Conservation (phyloP, 176 grass and related monocot genomes). For the Oryza nivara region DNA sequence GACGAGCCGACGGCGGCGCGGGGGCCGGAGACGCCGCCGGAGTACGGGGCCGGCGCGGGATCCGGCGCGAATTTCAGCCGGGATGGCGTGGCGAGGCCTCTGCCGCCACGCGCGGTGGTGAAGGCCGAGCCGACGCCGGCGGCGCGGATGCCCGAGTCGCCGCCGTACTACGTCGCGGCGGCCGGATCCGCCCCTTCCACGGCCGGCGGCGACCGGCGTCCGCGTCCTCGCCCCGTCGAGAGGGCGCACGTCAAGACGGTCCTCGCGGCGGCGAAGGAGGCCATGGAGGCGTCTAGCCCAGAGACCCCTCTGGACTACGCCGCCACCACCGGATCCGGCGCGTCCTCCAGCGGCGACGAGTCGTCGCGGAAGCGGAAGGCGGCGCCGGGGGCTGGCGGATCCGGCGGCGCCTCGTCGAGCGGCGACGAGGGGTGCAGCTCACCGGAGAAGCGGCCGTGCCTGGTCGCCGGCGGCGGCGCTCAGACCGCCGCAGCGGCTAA, state of each 20-base stretch:
- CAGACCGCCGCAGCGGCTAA: not conserved
- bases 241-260: not conserved
- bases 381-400: not conserved
- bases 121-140: not conserved
- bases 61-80: constrained; percentile 16
- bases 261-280: not conserved
- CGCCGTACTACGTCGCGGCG: not conserved
- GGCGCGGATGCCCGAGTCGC: not conserved
- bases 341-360: constrained; percentile 42
- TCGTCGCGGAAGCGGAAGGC: constrained; percentile 9
- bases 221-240: not conserved
- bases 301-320: constrained; percentile 34
- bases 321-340: constrained; percentile 28
- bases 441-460: constrained; percentile 24
- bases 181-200: constrained; percentile 28
- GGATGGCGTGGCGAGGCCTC: not conserved
- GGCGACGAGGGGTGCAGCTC: constrained; percentile 48
- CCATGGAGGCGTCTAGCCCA: constrained; percentile 32
- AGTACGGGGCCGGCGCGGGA: not conserved
- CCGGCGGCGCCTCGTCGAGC: constrained; percentile 25
- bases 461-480: not conserved
- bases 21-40: not conserved
- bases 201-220: not conserved
- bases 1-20: not conserved
- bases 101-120: not conserved